A percentile compares a stretch with the other conserved stretches of the same genome.
phyloP scores from a whole-genome alignment of 768 basidiomycete genomes.

The Mrakia gelida region DNA sequence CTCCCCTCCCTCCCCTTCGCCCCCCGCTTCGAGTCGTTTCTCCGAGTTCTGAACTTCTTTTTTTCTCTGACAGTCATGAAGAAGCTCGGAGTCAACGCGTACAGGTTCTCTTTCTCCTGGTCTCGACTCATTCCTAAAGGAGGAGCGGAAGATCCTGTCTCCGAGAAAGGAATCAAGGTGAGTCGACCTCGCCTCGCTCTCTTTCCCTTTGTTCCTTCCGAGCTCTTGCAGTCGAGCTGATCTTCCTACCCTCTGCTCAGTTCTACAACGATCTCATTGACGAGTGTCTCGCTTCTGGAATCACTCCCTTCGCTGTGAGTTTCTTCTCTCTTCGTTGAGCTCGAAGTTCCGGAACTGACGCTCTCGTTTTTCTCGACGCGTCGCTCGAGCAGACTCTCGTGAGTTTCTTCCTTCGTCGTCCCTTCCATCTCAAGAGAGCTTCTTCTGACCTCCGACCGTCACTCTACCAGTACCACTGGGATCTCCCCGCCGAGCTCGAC shows the following conservation, averaged over 20 bases:
- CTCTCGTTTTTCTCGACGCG: neutral
- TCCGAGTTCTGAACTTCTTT: neutral
- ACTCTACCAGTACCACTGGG: slow-evolving; percentile 51
- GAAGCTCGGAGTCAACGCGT: slow-evolving; percentile 63
- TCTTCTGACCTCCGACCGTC: neutral
- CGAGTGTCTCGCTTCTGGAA: slow-evolving; percentile 58
- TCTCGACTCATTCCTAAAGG: slow-evolving; percentile 69
- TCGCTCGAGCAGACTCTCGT: slow-evolving; percentile 55
- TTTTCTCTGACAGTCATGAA: slow-evolving; percentile 48
- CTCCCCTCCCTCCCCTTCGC: neutral
- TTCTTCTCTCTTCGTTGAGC: too few species aligned
- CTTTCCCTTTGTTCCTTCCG: neutral
- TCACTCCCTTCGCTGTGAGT: slow-evolving; percentile 61
- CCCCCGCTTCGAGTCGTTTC: neutral
- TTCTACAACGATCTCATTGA: slow-evolving; percentile 70
- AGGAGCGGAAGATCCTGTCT: slow-evolving; percentile 67
- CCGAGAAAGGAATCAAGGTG: slow-evolving; percentile 57
- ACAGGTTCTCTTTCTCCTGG: slow-evolving; percentile 75
- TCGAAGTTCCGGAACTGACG: neutral
- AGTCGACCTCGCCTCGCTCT: slow-evolving; percentile 31
- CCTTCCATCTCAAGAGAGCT: neutral
- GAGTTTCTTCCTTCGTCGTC: neutral
- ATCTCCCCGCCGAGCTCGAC: slow-evolving; percentile 68
- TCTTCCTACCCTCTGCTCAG: neutral
- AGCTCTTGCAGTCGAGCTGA: neutral